phyloP scores from a whole-genome alignment of 352 stramenopile species.

The Saprolegnia diclina region DNA sequence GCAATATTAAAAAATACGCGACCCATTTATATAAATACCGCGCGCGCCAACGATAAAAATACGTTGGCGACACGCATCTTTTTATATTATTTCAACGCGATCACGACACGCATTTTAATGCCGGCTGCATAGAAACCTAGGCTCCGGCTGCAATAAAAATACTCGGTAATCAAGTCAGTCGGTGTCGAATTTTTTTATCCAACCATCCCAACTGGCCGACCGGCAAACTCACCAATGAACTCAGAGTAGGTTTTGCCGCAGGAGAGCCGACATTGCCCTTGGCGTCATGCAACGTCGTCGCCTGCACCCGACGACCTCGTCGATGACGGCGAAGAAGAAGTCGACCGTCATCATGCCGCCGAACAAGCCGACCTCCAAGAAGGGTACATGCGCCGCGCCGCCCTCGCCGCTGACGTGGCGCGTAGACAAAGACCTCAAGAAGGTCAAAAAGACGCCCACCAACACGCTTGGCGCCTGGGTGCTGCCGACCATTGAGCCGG shows the following conservation, averaged over 20 bases:
- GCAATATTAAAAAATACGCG: no score
- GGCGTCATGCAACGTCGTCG: slow-evolving; percentile 25
- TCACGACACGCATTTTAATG: not conserved
- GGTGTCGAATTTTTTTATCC: slow-evolving; percentile 13
- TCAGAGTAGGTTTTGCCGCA: slow-evolving; percentile 13
- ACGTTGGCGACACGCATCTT: no score
- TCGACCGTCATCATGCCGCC: slow-evolving; percentile 10
- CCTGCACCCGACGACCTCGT: slow-evolving; percentile 20
- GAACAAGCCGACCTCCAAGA: slow-evolving; percentile 12
- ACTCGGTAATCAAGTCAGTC: not conserved
- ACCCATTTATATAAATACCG: no score
- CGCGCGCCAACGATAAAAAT: no score
- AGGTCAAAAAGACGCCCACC: not conserved
- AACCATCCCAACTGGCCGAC: slow-evolving; percentile 7
- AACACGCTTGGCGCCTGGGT: slow-evolving; percentile 6
- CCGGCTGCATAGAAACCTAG: not conserved
- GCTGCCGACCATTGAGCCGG: slow-evolving; percentile 3
- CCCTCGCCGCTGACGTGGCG: not conserved
- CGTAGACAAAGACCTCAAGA: not conserved
- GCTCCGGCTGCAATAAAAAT: not conserved
- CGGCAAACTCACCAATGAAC: slow-evolving; percentile 10
- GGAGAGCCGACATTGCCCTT: slow-evolving; percentile 1
- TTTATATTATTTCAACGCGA: no score
- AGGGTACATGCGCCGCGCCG: not conserved
- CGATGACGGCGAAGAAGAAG: slow-evolving; percentile 18